Base-by-base conservation (phyloP, 441 rosid species). In the Flueggea neowawraea region DNA sequence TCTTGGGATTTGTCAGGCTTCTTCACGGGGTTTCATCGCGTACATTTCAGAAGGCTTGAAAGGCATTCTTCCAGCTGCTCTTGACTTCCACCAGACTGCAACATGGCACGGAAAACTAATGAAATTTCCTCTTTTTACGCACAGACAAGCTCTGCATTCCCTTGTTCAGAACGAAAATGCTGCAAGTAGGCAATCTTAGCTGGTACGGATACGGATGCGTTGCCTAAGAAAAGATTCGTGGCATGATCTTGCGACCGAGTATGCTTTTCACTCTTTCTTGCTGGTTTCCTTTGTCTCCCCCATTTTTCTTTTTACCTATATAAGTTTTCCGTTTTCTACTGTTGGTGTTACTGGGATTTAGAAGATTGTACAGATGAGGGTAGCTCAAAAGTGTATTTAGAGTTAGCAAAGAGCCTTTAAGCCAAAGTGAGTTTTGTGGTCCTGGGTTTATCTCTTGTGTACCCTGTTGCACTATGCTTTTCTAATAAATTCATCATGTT, bases 21-120 rank as follows among this genome's bases (percentile, higher is more conserved):
- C 82, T 91, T 17, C 97, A 89, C 8, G 97, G 96, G 0, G 88
- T 85, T 52, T 89, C 97, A n/a, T 73, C 90, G 14, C 82, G 91
- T 55, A 65, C 88, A 56, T 78, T 83, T 68, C 95, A 82, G 39
- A 90, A 86, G 75, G 79, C 84, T 64, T 86, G 75, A 82, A 62
- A 28, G 12, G 10, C 1, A 8, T 13, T 1, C 51, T 32, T 3
- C 59, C 45, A n/a, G 1, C 17, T 33, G 12, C 12, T 36, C 59
- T 45, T 15, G 32, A 45, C 50, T 45, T 13, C 3, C 50, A 45
- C 12, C 56, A 33, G 16, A 58, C 60, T 5, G 4, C 48, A 52
- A 53, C 22, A 65, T 54, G 51, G 16, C 41, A 41, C 52, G 41
- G 73, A 33, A 45, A 60, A 48, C 39, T 33, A 3, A 33, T 33